Base-by-base conservation (phyloP, 2,329 filamentous ascomycete genomes). In the Botrytis paeoniae region DNA sequence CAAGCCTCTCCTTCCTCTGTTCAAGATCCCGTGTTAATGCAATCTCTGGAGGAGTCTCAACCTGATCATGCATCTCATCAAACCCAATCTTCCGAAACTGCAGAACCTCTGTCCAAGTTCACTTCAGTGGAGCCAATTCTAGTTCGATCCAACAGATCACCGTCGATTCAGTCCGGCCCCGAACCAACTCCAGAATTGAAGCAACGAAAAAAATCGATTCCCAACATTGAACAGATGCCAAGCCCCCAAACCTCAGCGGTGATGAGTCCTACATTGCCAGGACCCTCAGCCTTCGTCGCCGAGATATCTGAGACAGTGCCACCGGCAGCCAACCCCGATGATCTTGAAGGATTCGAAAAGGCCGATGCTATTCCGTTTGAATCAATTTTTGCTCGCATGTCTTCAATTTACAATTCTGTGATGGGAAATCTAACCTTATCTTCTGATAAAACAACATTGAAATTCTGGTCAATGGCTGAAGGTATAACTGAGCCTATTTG, bases 401-500 rank as follows among this genome's bases (percentile, higher is more conserved):
- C 76, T 41, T 77, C 76, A 59, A 66, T 75, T 37, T 78, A 76
- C 37, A 69, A 78, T 39, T 70, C 73, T 16, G 37, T 60, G 39
- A 73, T 75, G 20, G 80, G 80, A 22, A 80, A 80, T 57, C 69
- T 81, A 10, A 43, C 80, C 37, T 64, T 81, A 3, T 78, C 78
- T 29, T 29, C 63, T 57, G 78, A 80, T 61, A 78, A 75, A 39
- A 68, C 71, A 16, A 48, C 51, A 10, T 62, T 80, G 18, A 73
- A 78, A 25, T 79, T 80, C 62, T 75, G 75, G 62, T 68, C 72
- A 14, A 18, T 75, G 14, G 57, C 59, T 22, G 75, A 78, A 63
- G 9, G 59, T 29, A 65, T 69, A 1, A 69, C 73, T n/a, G 20
- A 65, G 32, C 74, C 79, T 14, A 61, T 75, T 6, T 54, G 78